Base-by-base conservation (phyloP, 345 rosid species). In the Sisymbrium irio region DNA sequence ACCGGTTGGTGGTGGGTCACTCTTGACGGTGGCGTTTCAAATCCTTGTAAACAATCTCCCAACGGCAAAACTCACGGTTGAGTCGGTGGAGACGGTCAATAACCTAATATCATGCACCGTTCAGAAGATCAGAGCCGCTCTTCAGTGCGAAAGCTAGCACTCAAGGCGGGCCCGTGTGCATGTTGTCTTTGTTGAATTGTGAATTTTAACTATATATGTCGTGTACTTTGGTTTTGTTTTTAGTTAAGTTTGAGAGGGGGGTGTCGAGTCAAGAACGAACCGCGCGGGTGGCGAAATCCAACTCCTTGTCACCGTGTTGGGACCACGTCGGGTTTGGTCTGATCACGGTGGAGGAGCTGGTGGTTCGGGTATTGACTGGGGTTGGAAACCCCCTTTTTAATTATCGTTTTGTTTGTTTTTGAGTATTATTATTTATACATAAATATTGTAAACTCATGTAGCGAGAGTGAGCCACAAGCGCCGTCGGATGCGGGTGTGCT, bases 361-460 rank as follows among this genome's bases (percentile, higher is more conserved):
- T 92, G 99, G 98, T 96, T 96, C 99, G 99, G 99, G 99, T 87
- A 96, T 96, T 92, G 99, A 96, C 99, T 96, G 82, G 72, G 88
- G 82, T 86, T 75, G 73, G 75, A 71, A 77, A 82, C 49, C 96
- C 97, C 86, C 69, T 8, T 35, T 45, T 74, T 9, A 22, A 4
- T 60, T 56, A 35, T 61, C 56, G 27, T 11, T 61, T 30, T 41
- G 30, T 19, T 5, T 65, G 2, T 65, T 47, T 47, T 65, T 2
- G 36, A 14, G 17, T 28, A 40, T 28, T 40, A 19, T 30, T 11
- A 37, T 51, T 50, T 39, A 7, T 42, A n/a, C 6, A 22, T 45
- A 33, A n/a, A 3, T 27, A 27, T 30, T 32, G 32, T 50, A 27
- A 53, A 28, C 56, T 42, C 65, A 28, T 67, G 69, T 60, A 14